These are phyloP conservation scores for Allantophomopsis cytisporea DNA, from an alignment of 2,329 filamentous ascomycete genomes.

Conservation along the genomic window DNA sequence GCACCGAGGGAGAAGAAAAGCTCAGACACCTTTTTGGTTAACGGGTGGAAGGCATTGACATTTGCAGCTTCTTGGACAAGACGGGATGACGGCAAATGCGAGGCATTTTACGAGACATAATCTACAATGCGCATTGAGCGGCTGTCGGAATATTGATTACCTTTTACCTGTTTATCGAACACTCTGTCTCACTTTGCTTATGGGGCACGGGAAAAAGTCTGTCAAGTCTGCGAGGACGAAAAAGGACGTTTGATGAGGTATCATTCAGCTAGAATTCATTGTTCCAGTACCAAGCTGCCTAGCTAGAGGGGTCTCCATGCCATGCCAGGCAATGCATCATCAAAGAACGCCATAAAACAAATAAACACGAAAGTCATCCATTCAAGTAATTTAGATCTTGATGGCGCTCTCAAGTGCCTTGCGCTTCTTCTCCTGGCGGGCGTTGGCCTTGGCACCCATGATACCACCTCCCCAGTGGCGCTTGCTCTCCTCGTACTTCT, in stretches of 20 bases:
- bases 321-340: slow-evolving; percentile 17
- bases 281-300: slow-evolving; percentile 10
- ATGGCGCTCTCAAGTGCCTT: slow-evolving; percentile 90
- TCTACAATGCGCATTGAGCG: too few species aligned
- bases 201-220: too few species aligned
- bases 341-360: slow-evolving; percentile 14
- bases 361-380: slow-evolving; percentile 3
- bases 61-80: too few species aligned
- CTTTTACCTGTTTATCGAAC: too few species aligned
- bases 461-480: slow-evolving; percentile 99
- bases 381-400: slow-evolving; percentile 67
- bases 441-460: slow-evolving; percentile 84
- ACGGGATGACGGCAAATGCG: too few species aligned
- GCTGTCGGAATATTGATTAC: too few species aligned
- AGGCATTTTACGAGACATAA: too few species aligned
- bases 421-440: slow-evolving; percentile 48
- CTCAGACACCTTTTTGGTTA: too few species aligned
- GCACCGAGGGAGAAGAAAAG: too few species aligned
- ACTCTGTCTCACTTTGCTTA: too few species aligned
- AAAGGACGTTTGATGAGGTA: slow-evolving; percentile 8
- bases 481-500: slow-evolving; percentile 85
- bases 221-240: not conserved
- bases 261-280: slow-evolving; percentile 19
- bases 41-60: too few species aligned
- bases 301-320: slow-evolving; percentile 6